These are phyloP conservation scores for Xylaria arbuscula DNA, from an alignment of 2,329 filamentous ascomycete species.

Conservation along the genomic window DNA sequence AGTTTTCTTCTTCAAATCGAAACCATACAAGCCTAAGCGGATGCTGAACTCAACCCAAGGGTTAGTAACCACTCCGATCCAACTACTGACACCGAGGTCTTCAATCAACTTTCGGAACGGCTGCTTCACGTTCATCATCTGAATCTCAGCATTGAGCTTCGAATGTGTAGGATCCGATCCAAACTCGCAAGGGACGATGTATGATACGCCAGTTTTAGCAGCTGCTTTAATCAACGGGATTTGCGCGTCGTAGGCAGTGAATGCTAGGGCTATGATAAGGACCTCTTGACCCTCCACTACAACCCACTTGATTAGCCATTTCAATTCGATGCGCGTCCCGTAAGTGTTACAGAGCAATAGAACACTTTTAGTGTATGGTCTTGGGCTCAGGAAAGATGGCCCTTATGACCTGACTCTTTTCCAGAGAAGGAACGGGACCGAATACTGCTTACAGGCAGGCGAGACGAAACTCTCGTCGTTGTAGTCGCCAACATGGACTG, in stretches of 20 bases:
- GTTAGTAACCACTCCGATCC: conserved; percentile 50
- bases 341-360: background rate
- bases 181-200: conserved; percentile 50
- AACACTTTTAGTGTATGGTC: background rate
- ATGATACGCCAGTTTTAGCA: conserved; percentile 48
- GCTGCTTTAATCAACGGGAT: conserved; percentile 50
- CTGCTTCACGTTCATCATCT: conserved; percentile 44
- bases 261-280: conserved; percentile 48
- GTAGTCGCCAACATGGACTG: conserved; percentile 40
- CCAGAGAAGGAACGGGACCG: too few relatives aligned
- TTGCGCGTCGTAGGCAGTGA: conserved; percentile 41
- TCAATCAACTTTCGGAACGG: conserved; percentile 46
- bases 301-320: background rate
- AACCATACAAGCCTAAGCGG: conserved; percentile 46
- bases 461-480: conserved; percentile 45
- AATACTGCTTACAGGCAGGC: conserved; percentile 26
- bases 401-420: background rate
- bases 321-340: background rate
- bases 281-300: conserved; percentile 50
- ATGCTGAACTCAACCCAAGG: conserved; percentile 52
- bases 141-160: conserved; percentile 36
- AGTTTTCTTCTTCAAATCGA: conserved; percentile 48
- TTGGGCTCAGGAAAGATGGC: background rate
- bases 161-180: conserved; percentile 47
- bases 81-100: conserved; percentile 48